phyloP scores from a whole-genome alignment of 768 basidiomycete species.

The Rubroboletus pulcherrimus region DNA sequence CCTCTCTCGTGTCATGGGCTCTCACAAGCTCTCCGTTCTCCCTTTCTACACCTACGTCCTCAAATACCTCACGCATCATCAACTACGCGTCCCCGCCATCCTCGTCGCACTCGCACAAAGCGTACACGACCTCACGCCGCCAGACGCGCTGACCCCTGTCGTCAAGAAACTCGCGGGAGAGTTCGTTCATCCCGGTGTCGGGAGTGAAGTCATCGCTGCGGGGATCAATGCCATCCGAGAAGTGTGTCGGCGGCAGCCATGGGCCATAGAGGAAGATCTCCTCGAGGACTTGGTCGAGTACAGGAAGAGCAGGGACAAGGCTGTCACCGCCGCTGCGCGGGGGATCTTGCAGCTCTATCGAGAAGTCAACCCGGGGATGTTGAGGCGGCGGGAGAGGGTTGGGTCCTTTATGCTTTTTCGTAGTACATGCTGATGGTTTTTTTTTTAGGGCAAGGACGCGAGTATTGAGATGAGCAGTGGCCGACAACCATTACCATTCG shows the following conservation, averaged over 20 bases:
- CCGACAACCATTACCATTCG: slow-evolving; percentile 71
- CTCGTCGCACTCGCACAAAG: slow-evolving; percentile 93
- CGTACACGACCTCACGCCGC: slow-evolving; percentile 92
- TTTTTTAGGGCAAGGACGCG: slow-evolving; percentile 79
- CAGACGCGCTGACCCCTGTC: slow-evolving; percentile 86
- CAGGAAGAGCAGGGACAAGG: slow-evolving; percentile 91
- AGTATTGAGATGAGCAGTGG: slow-evolving; percentile 69
- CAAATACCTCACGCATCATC: slow-evolving; percentile 89
- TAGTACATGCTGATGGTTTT: background rate
- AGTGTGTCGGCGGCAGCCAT: slow-evolving; percentile 90
- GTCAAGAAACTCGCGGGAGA: slow-evolving; percentile 90
- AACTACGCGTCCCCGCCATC: slow-evolving; percentile 89
- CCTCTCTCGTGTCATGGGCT: slow-evolving; percentile 87
- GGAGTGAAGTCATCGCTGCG: slow-evolving; percentile 90
- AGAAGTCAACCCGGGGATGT: slow-evolving; percentile 92
- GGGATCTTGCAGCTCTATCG: slow-evolving; percentile 87
- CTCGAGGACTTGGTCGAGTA: slow-evolving; percentile 93
- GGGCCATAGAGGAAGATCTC: slow-evolving; percentile 95
- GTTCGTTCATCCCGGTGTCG: slow-evolving; percentile 97
- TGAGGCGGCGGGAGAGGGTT: slow-evolving; percentile 85
- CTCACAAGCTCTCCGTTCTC: slow-evolving; percentile 89
- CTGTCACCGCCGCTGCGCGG: slow-evolving; percentile 83
- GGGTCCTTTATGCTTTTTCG: slow-evolving; percentile 18
- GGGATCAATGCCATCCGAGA: slow-evolving; percentile 96
- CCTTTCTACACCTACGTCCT: slow-evolving; percentile 95